Evolutionary conservation across 2,329 filamentous ascomycete species (phyloP).

Genomic region (Byssothecium circinans): DNA sequence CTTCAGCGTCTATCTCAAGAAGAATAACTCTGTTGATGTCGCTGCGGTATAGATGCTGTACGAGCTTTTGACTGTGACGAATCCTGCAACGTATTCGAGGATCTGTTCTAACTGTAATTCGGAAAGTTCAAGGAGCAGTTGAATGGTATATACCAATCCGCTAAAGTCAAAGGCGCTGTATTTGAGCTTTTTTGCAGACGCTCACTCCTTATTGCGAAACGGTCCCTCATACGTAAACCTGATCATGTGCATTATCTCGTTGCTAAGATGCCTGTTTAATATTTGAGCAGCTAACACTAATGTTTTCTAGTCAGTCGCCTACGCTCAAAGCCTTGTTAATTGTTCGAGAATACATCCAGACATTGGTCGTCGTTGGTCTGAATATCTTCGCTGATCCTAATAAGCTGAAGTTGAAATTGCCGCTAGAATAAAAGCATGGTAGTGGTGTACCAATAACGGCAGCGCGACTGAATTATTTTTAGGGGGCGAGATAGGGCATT

Average conservation of each 20-base stretch:
- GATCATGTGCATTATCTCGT: conserved; percentile 1
- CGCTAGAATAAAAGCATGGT: not conserved
- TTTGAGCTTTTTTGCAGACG: not conserved
- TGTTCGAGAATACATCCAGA: conserved; percentile 1
- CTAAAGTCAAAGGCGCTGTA: not conserved
- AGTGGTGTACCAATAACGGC: not conserved
- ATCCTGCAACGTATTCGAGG: not conserved
- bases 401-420: not conserved
- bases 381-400: conserved; percentile 1
- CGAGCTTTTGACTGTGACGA: not conserved
- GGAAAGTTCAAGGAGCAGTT: not conserved
- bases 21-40: not conserved
- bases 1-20: not conserved
- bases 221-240: not conserved
- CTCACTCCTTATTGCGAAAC: not conserved
- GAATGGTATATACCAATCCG: conserved; percentile 1
- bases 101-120: conserved; percentile 1
- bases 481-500: not conserved
- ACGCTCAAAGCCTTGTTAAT: conserved; percentile 1
- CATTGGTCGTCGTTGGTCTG: not conserved
- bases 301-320: not conserved
- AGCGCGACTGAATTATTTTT: not conserved
- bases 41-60: conserved; percentile 1
- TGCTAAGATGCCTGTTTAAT: not conserved
- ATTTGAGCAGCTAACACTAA: conserved; percentile 2